Base-by-base conservation (phyloP, 768 basidiomycete species). In the Boletus tomentosulus region DNA sequence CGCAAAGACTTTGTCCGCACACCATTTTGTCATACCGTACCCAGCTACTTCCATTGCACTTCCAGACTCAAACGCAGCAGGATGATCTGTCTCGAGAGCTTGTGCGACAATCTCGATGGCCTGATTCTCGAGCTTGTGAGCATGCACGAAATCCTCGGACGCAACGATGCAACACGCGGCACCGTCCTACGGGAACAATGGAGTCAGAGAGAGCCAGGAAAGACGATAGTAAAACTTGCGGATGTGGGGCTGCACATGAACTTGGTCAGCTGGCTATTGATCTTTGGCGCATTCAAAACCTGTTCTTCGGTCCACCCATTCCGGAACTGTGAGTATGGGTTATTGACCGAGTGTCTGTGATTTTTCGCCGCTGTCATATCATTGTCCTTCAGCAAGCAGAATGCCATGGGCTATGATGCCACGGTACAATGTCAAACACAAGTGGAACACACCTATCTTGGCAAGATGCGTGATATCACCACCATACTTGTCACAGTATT, bases 241-340 rank as follows among this genome's bases (percentile, higher is more conserved):
- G 83, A 91, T 31, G 90, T 93, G 1, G 90, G 90, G 60, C 87
- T 91, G 64, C 89, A 92, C 88, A 92, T 92, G 66, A 81, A 85
- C 68, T 87, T 87, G 3, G 90, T 90, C 46, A 89, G 72, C 59
- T 89, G 80, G 44, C 81, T 84, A 41, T 78, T 86, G 65, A 92
- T 82, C 71, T 84, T 85, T 6, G 80, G 77, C 3, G 88, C 78
- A 11, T 76, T 74, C 50, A 89, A 65, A 27, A 92, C 78, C 61
- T 92, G 79, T 59, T 90, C 83, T 19, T 81, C 79, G 19, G 76
- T 83, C 86, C 87, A 90, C 5, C 87, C 86, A 61, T 85, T 79
- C 6, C 84, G 79, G 69, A 94, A 94, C 66, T 94, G 92, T 0
- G 88, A 86, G 60, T 93, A 94, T 0, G 89, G 89, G 60, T 94